A percentile compares a stretch with the other conserved stretches of the same genome.
phyloP scores from a whole-genome alignment of 2,329 filamentous ascomycete species.

The Coleophoma eucalyptorum region DNA sequence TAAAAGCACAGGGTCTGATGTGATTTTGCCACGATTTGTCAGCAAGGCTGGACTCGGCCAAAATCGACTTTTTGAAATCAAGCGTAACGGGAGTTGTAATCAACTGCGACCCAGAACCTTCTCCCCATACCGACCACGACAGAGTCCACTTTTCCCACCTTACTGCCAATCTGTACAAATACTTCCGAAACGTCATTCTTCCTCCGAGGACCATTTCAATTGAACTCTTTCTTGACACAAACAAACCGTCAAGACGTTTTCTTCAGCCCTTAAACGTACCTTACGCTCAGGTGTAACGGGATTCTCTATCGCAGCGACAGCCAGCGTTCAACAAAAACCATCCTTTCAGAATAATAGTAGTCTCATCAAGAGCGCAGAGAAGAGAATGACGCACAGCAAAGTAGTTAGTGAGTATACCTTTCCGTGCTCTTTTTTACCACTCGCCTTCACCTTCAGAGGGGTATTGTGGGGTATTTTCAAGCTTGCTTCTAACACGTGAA shows the following conservation, averaged over 20 bases:
- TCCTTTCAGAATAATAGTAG: slow-evolving; percentile 25
- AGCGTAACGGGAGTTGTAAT: slow-evolving; percentile 7
- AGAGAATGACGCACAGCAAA: slow-evolving; percentile 80
- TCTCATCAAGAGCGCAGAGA: slow-evolving; percentile 24
- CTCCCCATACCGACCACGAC: slow-evolving; percentile 9
- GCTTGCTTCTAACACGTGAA: slow-evolving; percentile 10
- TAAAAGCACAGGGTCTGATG: not conserved
- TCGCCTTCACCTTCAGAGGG: slow-evolving; percentile 5
- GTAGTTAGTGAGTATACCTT: slow-evolving; percentile 70
- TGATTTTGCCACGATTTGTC: not conserved
- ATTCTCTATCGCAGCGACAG: slow-evolving; percentile 68
- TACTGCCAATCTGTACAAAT: not conserved
- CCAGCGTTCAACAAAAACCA: slow-evolving; percentile 57
- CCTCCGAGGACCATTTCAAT: not conserved
- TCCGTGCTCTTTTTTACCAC: not conserved
- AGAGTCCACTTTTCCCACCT: slow-evolving; percentile 4
- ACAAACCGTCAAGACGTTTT: slow-evolving; percentile 81
- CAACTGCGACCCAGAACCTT: slow-evolving; percentile 10
- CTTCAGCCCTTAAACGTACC: slow-evolving; percentile 72
- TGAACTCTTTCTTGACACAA: not conserved
- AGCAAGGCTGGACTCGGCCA: slow-evolving; percentile 32
- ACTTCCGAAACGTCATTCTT: not conserved
- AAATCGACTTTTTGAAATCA: slow-evolving; percentile 14
- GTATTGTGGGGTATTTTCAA: not conserved
- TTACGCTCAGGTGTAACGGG: slow-evolving; percentile 71